Evolutionary conservation across 805 yeast genomes (phyloP).

Genomic region (Yarrowia keelungensis): DNA sequence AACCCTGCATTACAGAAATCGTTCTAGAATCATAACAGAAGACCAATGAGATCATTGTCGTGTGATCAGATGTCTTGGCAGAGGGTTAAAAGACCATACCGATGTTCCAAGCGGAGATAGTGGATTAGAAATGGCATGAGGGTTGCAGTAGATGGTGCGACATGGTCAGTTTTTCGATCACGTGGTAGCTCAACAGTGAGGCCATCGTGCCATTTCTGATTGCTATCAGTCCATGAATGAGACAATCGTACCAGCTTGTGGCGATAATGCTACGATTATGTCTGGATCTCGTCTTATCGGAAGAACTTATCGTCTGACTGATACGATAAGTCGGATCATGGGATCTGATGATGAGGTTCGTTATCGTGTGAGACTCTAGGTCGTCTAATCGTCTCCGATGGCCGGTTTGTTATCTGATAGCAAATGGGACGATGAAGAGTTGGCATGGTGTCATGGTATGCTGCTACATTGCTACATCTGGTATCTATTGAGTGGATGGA

Average conservation of each 20-base stretch:
- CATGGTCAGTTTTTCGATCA: too few species aligned
- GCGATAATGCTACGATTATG: not conserved
- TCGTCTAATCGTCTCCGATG: not conserved
- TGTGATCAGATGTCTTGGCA: not conserved
- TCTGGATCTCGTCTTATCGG: too few species aligned
- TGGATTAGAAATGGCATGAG: not conserved
- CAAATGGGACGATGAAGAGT: not conserved
- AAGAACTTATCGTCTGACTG: too few species aligned
- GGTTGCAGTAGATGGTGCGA: too few species aligned
- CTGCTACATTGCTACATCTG: too few species aligned
- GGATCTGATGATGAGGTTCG: not conserved
- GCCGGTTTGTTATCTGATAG: not conserved
- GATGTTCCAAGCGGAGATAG: too few species aligned
- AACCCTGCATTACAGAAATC: slow-evolving; percentile 1
- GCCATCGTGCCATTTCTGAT: not conserved
- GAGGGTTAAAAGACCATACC: too few species aligned
- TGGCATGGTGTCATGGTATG: too few species aligned
- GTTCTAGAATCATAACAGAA: slow-evolving; percentile 4
- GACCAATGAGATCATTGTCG: not conserved
- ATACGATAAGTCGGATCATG: too few species aligned
- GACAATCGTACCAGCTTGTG: not conserved
- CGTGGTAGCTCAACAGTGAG: not conserved
- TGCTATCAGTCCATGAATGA: not conserved
- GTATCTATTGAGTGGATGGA: too few species aligned
- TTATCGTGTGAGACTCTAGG: too few species aligned